Base-by-base conservation (phyloP, 2,329 filamentous ascomycete species). In the Magnaporthiopsis rhizophila region DNA sequence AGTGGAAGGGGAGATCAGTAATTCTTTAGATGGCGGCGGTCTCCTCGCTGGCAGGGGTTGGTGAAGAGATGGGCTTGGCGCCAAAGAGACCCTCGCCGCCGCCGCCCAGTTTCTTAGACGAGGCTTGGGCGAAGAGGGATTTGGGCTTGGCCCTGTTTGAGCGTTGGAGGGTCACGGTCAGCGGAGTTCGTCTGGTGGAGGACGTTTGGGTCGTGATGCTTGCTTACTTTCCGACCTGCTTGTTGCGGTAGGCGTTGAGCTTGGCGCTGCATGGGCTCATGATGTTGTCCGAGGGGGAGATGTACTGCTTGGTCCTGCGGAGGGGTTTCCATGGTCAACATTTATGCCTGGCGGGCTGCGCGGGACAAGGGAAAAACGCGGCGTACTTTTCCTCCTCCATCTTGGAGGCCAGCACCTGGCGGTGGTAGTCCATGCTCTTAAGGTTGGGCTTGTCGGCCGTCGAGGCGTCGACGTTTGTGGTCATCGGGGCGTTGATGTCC, bases 231-330 rank as follows among this genome's bases (percentile, higher is more conserved):
- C 83, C 84, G 67, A 87, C 87, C 72, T 91, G 88, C 80, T 92
- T 92, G 78, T 86, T 90, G 77, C 90, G 89, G 76, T 93, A 86
- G 57, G 89, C 88, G 68, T 83, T 89, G 71, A 95, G 84, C 83
- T 95, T 95, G 75, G 90, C 88, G 24, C 88, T 90, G 76, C 90
- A 92, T 50, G 91, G 91, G 71, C 89, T 92, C 87, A 92, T 90
- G 80, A 96, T 93, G 77, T 86, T 87, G 76, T 96, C 91, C n/a
- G 90, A 93, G 3, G 91, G 91, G 24, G 89, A 93, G 74, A 93
- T 81, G 77, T 93, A 94, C 70, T 68, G 71, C 67, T 70, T 74
- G 67, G 68, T 69, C 60, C 69, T 73, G 62, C 53, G 34, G 26
- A 36, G 56, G 45, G 50, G 32, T 30, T 15, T 5, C 38, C 11